Evolutionary conservation across 164 flowering plant genomes (phyloP), one percentile per base, ranked within the genome.

Genomic region (Cinnamomum micranthum): DNA sequence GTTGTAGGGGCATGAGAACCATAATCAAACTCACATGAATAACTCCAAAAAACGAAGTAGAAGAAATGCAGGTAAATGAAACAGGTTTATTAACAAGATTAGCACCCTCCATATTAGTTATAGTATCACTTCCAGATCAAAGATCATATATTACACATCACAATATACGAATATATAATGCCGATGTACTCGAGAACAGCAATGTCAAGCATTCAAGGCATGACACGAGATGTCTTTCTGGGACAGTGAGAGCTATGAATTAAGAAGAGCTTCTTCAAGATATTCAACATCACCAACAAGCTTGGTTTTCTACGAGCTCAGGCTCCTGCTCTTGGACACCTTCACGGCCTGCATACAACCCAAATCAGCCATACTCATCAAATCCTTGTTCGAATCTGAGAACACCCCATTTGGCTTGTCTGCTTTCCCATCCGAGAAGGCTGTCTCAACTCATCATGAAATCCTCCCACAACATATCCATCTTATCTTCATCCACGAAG

Each of bases 381-480:
- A 3, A 50, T 65, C 65, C 15, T 69, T n/a, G 24, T 74, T 72
- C 58, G 17, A 2, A 2, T 71, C 62, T 13, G 69, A 47, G 9
- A 60, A 12, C 62, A 2, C 19, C 68, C n/a, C 71, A 41, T 41
- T 69, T 22, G 50, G 6, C 52, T 2, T 50, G 25, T 47, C 52
- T 33, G 23, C 50, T 68, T 52, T 69, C 17, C 13, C 51, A 35
- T 70, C 50, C 23, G 65, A 60, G 79, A 76, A 28, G 77, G 63
- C 62, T 71, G 74, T 2, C 50, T 47, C 50, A 85, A 47, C 28
- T 90, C 90, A 1, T 88, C 88, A 52, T 86, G 83, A 90, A 83
- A 74, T 87, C 78, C 79, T 90, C 91, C 93, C 93, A 90, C 73
- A 90, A 73, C 84, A 83, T 69, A 69, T 90, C 94, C 94, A 90